Evolutionary conservation across 768 basidiomycete genomes (phyloP).

Genomic region (Russula virescens): DNA sequence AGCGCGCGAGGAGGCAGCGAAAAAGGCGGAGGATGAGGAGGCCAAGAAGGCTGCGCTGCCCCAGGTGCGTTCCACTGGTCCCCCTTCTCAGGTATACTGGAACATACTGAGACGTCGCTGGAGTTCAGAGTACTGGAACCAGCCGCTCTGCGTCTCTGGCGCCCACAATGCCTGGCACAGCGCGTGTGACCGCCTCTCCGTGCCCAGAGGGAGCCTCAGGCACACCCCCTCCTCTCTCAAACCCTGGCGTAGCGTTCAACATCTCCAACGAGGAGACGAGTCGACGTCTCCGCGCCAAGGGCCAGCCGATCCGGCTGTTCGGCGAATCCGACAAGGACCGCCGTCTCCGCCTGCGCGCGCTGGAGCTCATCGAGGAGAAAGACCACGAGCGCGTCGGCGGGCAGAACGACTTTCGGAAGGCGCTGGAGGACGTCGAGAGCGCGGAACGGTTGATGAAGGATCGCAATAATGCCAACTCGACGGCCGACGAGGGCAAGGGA

Average conservation of each 20-base stretch:
- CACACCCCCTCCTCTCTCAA: constrained; percentile 31
- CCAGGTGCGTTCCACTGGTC: constrained; percentile 33
- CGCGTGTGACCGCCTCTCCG: constrained; percentile 31
- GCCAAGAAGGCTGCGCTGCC: constrained; percentile 16
- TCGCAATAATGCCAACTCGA: constrained; percentile 35
- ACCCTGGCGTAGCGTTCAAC: constrained; percentile 51
- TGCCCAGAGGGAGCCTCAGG: constrained; percentile 37
- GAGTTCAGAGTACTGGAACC: constrained; percentile 18
- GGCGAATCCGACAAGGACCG: constrained; percentile 95
- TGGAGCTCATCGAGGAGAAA: constrained; percentile 93
- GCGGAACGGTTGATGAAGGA: constrained; percentile 60
- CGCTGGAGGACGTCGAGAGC: constrained; percentile 80
- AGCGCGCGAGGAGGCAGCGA: constrained; percentile 21
- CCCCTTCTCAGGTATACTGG: background rate
- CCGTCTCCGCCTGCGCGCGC: constrained; percentile 78
- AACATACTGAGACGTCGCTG: constrained; percentile 22
- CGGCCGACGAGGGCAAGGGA: constrained; percentile 41
- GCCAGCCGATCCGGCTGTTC: constrained; percentile 92
- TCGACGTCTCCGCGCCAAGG: constrained; percentile 81
- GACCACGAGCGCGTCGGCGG: constrained; percentile 74
- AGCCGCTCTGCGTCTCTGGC: constrained; percentile 20
- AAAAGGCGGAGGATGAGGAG: constrained; percentile 14
- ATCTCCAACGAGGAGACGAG: constrained; percentile 91
- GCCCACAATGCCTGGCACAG: constrained; percentile 27
- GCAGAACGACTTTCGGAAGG: constrained; percentile 94